Conservation (phyloP, 2,329 filamentous ascomycete genomes). For the Albifimbria verrucaria region DNA sequence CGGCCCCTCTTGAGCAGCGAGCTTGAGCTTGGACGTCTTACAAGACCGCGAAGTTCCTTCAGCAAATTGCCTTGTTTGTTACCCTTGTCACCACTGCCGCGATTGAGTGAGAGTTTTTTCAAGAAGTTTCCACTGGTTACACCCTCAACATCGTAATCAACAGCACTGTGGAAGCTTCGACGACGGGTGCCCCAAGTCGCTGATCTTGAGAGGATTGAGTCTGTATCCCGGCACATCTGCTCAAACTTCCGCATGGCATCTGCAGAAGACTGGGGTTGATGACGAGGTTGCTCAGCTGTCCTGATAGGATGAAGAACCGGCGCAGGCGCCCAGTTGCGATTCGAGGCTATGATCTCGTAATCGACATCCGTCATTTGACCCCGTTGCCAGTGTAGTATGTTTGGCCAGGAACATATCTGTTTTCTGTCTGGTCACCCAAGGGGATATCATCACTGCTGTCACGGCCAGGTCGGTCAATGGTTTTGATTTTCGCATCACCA, state of each 20-base stretch:
- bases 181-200: slow-evolving; percentile 70
- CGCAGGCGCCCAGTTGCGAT: slow-evolving; percentile 46
- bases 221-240: slow-evolving; percentile 50
- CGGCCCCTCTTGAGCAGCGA: slow-evolving; percentile 45
- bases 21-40: slow-evolving; percentile 46
- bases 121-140: slow-evolving; percentile 59
- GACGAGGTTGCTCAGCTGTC: slow-evolving; percentile 20
- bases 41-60: slow-evolving; percentile 46
- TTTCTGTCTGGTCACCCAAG: slow-evolving; percentile 45
- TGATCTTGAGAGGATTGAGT: slow-evolving; percentile 57
- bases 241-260: slow-evolving; percentile 53
- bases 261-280: slow-evolving; percentile 49
- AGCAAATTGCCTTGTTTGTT: slow-evolving; percentile 47
- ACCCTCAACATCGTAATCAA: slow-evolving; percentile 53
- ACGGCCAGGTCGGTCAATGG: slow-evolving; percentile 13
- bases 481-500: slow-evolving; percentile 17
- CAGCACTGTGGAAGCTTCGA: slow-evolving; percentile 57
- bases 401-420: slow-evolving; percentile 45
- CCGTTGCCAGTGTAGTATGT: slow-evolving; percentile 44
- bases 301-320: slow-evolving; percentile 45
- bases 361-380: slow-evolving; percentile 44
- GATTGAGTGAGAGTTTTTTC: slow-evolving; percentile 57
- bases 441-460: slow-evolving; percentile 42
- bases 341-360: slow-evolving; percentile 44
- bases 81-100: slow-evolving; percentile 33